Percentiles rank a stretch among this genome's conserved stretches.
These are phyloP conservation scores for Suillus weaverae DNA, from an alignment of 768 basidiomycete genomes.

Conservation along the genomic window DNA sequence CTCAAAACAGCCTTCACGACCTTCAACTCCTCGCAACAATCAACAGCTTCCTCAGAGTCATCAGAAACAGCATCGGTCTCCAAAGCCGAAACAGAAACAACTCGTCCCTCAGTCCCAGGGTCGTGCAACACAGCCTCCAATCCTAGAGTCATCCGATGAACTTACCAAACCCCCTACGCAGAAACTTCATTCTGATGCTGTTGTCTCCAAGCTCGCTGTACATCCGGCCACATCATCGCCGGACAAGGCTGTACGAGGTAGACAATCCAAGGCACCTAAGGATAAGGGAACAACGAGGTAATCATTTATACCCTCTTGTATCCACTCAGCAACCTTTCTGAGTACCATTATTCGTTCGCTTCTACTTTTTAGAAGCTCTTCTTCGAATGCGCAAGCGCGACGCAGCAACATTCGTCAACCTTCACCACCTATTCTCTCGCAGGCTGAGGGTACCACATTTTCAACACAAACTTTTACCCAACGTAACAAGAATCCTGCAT, in stretches of 20 bases:
- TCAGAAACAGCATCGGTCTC: constrained; percentile 35
- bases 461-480: constrained; percentile 26
- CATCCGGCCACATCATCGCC: constrained; percentile 19
- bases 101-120: constrained; percentile 18
- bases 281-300: constrained; percentile 47
- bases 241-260: constrained; percentile 34
- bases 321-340: background rate
- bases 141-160: constrained; percentile 27
- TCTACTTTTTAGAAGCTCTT: constrained; percentile 41
- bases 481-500: constrained; percentile 32
- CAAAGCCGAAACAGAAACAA: constrained; percentile 39
- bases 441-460: constrained; percentile 56
- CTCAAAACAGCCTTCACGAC: constrained; percentile 49
- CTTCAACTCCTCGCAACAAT: constrained; percentile 35
- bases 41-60: constrained; percentile 37
- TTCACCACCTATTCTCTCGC: constrained; percentile 60
- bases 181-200: constrained; percentile 24
- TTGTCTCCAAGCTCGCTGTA: constrained; percentile 32
- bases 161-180: constrained; percentile 32
- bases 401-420: constrained; percentile 60
- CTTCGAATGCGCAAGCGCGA: constrained; percentile 43
- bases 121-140: constrained; percentile 28
- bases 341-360: constrained; percentile 2
- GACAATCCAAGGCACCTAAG: constrained; percentile 40
- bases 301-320: background rate